These are phyloP conservation scores for Kwoniella europaea DNA, from an alignment of 768 basidiomycete genomes.

Conservation along the genomic window DNA sequence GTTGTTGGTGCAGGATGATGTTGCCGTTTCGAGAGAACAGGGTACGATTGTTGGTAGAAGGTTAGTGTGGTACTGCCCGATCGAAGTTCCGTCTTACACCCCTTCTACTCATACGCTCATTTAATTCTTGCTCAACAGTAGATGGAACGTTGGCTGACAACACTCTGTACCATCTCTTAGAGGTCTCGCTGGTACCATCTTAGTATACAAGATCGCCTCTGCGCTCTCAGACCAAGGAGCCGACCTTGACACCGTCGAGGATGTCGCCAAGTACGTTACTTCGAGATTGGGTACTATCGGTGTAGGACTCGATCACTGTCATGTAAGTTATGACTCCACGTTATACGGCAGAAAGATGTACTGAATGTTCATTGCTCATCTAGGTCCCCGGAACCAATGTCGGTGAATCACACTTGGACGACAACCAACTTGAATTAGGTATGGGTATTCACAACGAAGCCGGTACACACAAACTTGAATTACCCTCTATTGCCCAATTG, in stretches of 20 bases:
- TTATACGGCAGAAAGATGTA: not conserved
- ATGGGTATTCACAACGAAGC: conserved; percentile 62
- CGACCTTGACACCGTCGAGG: conserved; percentile 55
- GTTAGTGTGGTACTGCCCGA: conserved; percentile 27
- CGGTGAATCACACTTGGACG: conserved; percentile 55
- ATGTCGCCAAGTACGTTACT: conserved; percentile 51
- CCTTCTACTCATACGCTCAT: too few species aligned
- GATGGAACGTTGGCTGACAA: not conserved
- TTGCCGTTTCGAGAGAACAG: conserved; percentile 58
- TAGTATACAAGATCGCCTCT: conserved; percentile 60
- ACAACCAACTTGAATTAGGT: conserved; percentile 58
- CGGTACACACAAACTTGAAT: conserved; percentile 57
- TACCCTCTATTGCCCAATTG: conserved; percentile 49
- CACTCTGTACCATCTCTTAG: conserved; percentile 11
- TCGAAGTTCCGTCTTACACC: too few species aligned
- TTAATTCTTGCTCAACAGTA: too few species aligned
- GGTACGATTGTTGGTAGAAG: conserved; percentile 60
- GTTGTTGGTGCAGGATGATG: conserved; percentile 60
- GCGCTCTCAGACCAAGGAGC: conserved; percentile 57
- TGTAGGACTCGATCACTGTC: conserved; percentile 60
- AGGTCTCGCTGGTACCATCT: conserved; percentile 60
- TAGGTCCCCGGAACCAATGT: conserved; percentile 58
- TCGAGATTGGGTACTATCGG: conserved; percentile 58
- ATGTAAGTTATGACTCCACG: conserved; percentile 36
- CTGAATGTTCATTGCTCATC: not conserved